phyloP scores from a whole-genome alignment of 768 basidiomycete genomes.

The Tulasnella sp. region DNA sequence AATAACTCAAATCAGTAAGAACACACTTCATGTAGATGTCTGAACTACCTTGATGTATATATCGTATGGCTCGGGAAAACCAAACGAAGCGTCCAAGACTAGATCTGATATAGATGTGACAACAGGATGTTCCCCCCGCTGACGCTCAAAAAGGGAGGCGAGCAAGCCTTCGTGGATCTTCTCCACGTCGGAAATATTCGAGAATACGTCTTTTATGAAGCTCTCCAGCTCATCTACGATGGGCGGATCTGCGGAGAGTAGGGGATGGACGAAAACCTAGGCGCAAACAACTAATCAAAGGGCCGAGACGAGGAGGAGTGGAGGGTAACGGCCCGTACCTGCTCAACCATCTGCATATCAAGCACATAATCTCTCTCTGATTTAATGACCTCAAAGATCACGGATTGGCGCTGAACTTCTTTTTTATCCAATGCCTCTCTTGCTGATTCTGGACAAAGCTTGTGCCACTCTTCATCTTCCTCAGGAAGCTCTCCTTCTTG shows the following conservation, averaged over 20 bases:
- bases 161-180: constrained; percentile 62
- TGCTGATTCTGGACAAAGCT: constrained; percentile 65
- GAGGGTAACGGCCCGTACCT: constrained; percentile 39
- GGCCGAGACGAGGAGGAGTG: constrained; percentile 6
- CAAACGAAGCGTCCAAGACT: constrained; percentile 50
- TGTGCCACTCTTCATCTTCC: constrained; percentile 76
- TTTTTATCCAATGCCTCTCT: constrained; percentile 59
- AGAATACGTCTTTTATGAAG: constrained; percentile 78
- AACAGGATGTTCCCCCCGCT: constrained; percentile 77
- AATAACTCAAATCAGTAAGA: background rate
- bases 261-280: constrained; percentile 65
- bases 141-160: constrained; percentile 63
- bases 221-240: constrained; percentile 52
- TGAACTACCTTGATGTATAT: constrained; percentile 55
- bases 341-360: constrained; percentile 63
- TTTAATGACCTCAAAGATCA: constrained; percentile 83
- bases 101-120: constrained; percentile 79
- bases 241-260: constrained; percentile 54
- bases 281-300: background rate
- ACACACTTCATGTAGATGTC: background rate
- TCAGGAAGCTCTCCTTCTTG: constrained; percentile 58
- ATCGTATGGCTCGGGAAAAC: constrained; percentile 62
- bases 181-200: constrained; percentile 64
- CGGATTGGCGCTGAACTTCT: constrained; percentile 79
- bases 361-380: constrained; percentile 81